Conservation (phyloP, 345 rosid species). For the Citrus maxima region DNA sequence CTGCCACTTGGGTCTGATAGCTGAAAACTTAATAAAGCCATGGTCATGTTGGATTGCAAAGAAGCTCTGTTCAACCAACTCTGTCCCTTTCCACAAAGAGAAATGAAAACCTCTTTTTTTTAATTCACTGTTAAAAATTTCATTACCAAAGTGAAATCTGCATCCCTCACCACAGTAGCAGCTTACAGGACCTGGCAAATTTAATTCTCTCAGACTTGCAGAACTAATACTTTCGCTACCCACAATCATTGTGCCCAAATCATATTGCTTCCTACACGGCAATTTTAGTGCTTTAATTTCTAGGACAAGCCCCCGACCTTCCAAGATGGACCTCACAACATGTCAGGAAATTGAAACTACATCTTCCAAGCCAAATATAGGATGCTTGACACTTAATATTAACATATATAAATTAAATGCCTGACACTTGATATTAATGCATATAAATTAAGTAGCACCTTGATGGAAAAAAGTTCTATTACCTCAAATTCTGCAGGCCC, state of each 20-base stretch:
- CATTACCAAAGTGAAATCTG: background rate
- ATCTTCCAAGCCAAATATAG: background rate
- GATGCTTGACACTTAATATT: background rate
- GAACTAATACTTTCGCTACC: background rate
- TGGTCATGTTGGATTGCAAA: background rate
- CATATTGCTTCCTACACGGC: background rate
- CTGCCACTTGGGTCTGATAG: background rate
- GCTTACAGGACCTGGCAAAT: background rate
- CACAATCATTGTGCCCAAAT: background rate
- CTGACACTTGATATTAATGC: background rate
- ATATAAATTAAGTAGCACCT: background rate
- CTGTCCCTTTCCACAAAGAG: background rate
- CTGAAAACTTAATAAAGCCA: background rate
- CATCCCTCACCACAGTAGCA: background rate
- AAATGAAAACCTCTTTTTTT: background rate
- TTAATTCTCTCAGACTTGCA: background rate
- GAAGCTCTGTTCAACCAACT: background rate
- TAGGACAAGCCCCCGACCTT: background rate
- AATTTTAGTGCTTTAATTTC: background rate
- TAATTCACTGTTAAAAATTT: too few species aligned
- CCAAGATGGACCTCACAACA: background rate
- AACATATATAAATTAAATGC: background rate
- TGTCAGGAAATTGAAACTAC: background rate
- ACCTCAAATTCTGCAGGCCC: slow-evolving; percentile 99
- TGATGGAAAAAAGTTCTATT: background rate